Conservation (phyloP, 2,329 filamentous ascomycete species). For the Penicillium sp. region DNA sequence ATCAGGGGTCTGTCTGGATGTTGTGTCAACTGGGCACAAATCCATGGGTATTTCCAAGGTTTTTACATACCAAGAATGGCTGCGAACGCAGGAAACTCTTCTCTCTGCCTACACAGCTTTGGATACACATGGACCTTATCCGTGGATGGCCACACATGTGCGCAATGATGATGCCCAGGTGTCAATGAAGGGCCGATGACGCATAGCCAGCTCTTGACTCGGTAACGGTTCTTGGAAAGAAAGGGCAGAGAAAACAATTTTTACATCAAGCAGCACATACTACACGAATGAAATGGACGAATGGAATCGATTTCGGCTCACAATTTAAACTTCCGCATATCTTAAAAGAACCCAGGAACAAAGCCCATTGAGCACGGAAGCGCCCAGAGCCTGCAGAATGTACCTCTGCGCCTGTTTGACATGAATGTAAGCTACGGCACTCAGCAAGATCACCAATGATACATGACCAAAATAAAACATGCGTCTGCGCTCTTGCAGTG, state of each 20-base stretch:
- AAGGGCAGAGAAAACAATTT: too few relatives aligned
- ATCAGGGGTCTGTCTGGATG: not conserved
- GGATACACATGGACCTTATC: too few relatives aligned
- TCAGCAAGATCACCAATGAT: constrained; percentile 50
- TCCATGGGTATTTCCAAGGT: too few relatives aligned
- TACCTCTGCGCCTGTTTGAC: constrained; percentile 57
- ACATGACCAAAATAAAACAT: constrained; percentile 61
- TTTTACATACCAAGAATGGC: not conserved
- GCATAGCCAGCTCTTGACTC: too few relatives aligned
- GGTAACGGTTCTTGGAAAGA: too few relatives aligned
- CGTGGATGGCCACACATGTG: too few relatives aligned
- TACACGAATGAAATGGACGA: too few relatives aligned
- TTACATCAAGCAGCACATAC: too few relatives aligned
- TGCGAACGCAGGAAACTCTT: not conserved
- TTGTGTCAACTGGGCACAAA: not conserved
- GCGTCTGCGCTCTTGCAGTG: constrained; percentile 36
- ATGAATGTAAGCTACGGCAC: constrained; percentile 56
- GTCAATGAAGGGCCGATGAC: too few relatives aligned
- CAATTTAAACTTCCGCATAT: not conserved
- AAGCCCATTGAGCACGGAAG: constrained; percentile 48
- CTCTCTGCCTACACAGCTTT: too few relatives aligned
- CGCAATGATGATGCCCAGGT: too few relatives aligned
- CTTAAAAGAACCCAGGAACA: constrained; percentile 23
- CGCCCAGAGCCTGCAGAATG: constrained; percentile 51
- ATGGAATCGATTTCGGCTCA: too few relatives aligned